These are phyloP conservation scores for Russula olivacea DNA, from an alignment of 768 basidiomycete genomes.

Conservation along the genomic window DNA sequence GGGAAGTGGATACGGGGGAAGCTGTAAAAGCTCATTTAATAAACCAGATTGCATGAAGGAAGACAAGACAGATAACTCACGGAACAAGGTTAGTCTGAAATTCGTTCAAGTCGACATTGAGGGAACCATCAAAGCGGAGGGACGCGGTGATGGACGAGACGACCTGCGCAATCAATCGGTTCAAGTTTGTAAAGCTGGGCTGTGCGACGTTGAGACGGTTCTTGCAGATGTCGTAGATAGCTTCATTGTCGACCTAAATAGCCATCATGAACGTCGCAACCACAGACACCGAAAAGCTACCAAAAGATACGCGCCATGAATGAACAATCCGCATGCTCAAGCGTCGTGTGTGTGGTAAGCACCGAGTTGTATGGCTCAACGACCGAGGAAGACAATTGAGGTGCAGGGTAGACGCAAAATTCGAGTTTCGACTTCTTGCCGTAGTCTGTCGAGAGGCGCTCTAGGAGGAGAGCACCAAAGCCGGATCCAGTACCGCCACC, in stretches of 20 bases:
- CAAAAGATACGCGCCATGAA: constrained; percentile 69
- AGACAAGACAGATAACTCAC: constrained; percentile 42
- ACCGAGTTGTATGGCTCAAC: constrained; percentile 99
- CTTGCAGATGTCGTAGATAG: constrained; percentile 99
- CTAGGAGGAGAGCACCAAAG: constrained; percentile 93
- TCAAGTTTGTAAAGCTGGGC: constrained; percentile 91
- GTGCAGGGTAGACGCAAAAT: constrained; percentile 95
- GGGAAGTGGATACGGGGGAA: constrained; percentile 99
- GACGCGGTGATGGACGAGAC: constrained; percentile 98
- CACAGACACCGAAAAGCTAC: not conserved
- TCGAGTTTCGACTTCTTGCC: constrained; percentile 99
- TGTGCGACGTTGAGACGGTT: constrained; percentile 78
- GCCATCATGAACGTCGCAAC: not conserved
- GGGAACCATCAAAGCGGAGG: constrained; percentile 91
- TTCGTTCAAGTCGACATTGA: constrained; percentile 96
- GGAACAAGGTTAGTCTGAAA: constrained; percentile 99
- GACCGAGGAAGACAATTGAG: constrained; percentile 87
- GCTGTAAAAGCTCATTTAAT: constrained; percentile 34
- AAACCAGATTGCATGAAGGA: not conserved
- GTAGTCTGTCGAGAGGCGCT: constrained; percentile 93
- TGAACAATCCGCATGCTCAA: constrained; percentile 98
- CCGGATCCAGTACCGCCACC: constrained; percentile 99
- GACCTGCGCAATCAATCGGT: constrained; percentile 95
- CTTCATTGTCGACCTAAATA: constrained; percentile 90
- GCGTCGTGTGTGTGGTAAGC: constrained; percentile 94